phyloP scores from a whole-genome alignment of 2,329 filamentous ascomycete species.

The Bipolaris victoriae region DNA sequence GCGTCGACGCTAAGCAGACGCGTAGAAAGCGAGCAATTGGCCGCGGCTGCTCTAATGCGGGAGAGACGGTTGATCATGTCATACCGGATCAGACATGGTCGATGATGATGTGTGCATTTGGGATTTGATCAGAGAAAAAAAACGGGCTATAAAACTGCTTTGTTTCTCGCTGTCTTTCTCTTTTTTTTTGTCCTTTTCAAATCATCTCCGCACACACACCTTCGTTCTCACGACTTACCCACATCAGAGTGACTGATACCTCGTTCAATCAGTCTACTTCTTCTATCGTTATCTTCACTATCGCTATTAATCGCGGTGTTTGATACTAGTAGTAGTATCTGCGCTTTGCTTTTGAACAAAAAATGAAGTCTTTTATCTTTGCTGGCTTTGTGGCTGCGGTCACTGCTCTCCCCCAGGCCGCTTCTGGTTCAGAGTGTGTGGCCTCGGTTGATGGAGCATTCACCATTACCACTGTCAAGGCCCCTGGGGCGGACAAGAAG shows the following conservation, averaged over 20 bases:
- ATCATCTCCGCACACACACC: slow-evolving; percentile 24
- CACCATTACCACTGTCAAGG: slow-evolving; percentile 63
- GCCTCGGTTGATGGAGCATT: slow-evolving; percentile 62
- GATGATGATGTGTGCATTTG: slow-evolving; percentile 27
- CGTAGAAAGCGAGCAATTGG: slow-evolving; percentile 35
- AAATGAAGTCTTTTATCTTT: slow-evolving; percentile 41
- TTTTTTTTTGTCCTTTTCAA: slow-evolving; percentile 6
- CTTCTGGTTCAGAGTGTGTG: slow-evolving; percentile 60
- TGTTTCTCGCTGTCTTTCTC: slow-evolving; percentile 15
- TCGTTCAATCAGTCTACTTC: slow-evolving; percentile 47
- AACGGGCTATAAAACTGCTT: slow-evolving; percentile 39
- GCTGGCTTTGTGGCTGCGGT: slow-evolving; percentile 40
- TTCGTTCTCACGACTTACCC: slow-evolving; percentile 24
- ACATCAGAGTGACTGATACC: slow-evolving; percentile 38
- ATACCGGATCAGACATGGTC: slow-evolving; percentile 31
- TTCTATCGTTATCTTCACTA: slow-evolving; percentile 27
- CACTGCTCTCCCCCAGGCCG: slow-evolving; percentile 35
- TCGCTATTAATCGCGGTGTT: slow-evolving; percentile 21
- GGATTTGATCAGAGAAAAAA: slow-evolving; percentile 21
- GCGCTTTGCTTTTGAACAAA: slow-evolving; percentile 19
- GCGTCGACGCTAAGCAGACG: slow-evolving; percentile 33
- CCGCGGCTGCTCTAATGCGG: slow-evolving; percentile 24
- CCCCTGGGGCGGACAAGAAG: slow-evolving; percentile 38
- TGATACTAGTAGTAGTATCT: slow-evolving; percentile 9
- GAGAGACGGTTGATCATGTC: slow-evolving; percentile 16